Percentiles rank a stretch among this genome's conserved stretches.
These are phyloP conservation scores for Blastocystis sp. DNA, from an alignment of 352 stramenopile species.

Conservation along the genomic window DNA sequence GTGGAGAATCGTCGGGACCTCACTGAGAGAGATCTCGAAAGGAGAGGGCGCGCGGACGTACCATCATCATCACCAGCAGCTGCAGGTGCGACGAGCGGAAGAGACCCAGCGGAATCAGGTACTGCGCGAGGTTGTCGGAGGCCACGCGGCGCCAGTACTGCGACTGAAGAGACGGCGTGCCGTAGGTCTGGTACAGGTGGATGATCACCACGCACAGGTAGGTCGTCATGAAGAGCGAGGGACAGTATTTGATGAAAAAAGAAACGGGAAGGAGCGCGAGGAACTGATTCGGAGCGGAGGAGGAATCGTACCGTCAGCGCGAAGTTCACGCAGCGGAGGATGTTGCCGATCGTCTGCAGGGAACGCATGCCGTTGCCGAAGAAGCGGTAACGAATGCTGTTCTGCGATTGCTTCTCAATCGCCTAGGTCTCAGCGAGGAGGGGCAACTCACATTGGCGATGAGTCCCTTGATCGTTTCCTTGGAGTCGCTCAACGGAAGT, in stretches of 20 bases:
- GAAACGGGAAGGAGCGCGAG: background rate
- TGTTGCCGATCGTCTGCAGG: background rate
- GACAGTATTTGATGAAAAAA: background rate
- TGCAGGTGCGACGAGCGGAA: background rate
- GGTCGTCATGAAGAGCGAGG: background rate
- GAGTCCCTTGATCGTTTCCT: background rate
- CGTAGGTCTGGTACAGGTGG: conserved; percentile 7
- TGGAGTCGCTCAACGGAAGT: background rate
- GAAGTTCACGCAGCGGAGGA: background rate
- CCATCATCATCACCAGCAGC: background rate
- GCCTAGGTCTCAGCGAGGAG: background rate
- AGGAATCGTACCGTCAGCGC: background rate
- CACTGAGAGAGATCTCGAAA: background rate
- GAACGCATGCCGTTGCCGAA: background rate
- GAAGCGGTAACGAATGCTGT: background rate
- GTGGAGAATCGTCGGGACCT: background rate
- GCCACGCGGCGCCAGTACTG: conserved; percentile 11
- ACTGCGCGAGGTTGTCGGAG: background rate
- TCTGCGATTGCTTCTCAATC: background rate
- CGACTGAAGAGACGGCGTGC: background rate
- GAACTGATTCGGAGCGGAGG: background rate
- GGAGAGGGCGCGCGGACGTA: background rate
- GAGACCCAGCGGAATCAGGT: background rate
- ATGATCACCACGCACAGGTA: conserved; percentile 6
- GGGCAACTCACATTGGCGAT: background rate